Evolutionary conservation across 2,329 filamentous ascomycete genomes (phyloP), one percentile per base, ranked within the genome.

Genomic region (Aaosphaeria pasadenensis): DNA sequence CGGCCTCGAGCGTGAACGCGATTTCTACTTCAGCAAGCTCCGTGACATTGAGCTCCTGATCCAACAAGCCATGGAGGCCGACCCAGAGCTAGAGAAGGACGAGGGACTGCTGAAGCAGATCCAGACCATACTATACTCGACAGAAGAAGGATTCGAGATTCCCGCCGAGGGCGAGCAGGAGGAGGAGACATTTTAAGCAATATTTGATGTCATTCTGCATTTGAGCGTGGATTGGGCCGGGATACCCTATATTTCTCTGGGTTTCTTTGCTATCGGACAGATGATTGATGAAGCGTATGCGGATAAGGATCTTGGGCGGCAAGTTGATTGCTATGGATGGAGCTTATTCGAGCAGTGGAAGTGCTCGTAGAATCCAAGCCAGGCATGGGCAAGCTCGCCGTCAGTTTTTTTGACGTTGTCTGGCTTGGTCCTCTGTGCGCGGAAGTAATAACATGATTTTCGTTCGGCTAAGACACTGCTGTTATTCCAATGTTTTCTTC

Each of bases 21-120:
- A 99, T 71, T 99, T 99, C 71, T 99, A 99, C 79, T 99, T 99
- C 74, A 95, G 89, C 81, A 99, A 99, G 79, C 81, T 99, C 56
- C 83, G 94, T 50, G 94, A 99, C 69, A 99, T 99, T 60, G 94
- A 99, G 75, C 77, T 99, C 56, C 77, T 99, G 62, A 83, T 99
- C 47, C 94, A 99, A 77, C 88, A 89, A 64, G 91, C 91, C 7
- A 87, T 95, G 65, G 94, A 99, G 60, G 88, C 90, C 54, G 89
- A 96, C 57, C 91, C 91, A 0, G 87, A 95, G 74, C 76, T 97
- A 44, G 94, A 96, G 76, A 92, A 95, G 81, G 88, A 95, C 52
- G 92, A 96, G 63, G 87, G 90, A 11, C 78, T 99, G 54, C 82
- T 97, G 71, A 96, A 96, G 82, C 86, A 92, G 71, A 96, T 99